Conservation (phyloP, 2,329 filamentous ascomycete genomes). For the Penicillium expansum region DNA sequence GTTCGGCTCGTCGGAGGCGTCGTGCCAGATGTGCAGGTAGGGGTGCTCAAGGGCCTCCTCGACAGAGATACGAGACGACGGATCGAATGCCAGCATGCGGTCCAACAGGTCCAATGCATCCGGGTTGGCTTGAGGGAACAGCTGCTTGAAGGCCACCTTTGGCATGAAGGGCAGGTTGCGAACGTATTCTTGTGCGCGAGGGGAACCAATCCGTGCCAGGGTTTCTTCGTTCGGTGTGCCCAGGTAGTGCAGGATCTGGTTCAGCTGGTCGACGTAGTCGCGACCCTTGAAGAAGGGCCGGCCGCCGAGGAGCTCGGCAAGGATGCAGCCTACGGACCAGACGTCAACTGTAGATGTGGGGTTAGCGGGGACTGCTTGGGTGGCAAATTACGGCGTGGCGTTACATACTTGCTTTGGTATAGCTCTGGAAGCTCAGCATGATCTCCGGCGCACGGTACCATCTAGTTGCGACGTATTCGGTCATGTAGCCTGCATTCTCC, state of each 20-base stretch:
- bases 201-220: constrained; percentile 86
- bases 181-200: constrained; percentile 95
- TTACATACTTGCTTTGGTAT: constrained; percentile 97
- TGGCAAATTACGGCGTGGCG: not conserved
- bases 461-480: constrained; percentile 95
- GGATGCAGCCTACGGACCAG: constrained; percentile 97
- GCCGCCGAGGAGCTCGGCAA: constrained; percentile 91
- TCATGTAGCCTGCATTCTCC: constrained; percentile 99
- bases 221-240: constrained; percentile 97
- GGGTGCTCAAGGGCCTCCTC: constrained; percentile 94
- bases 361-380: not conserved
- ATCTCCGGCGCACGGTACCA: constrained; percentile 99
- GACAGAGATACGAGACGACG: constrained; percentile 86
- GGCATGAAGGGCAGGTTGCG: constrained; percentile 93
- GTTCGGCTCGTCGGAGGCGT: constrained; percentile 89
- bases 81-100: constrained; percentile 96
- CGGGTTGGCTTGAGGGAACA: constrained; percentile 93
- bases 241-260: constrained; percentile 97
- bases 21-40: constrained; percentile 98
- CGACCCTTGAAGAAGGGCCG: constrained; percentile 99
- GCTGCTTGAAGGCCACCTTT: constrained; percentile 81
- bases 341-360: constrained; percentile 71
- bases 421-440: constrained; percentile 99
- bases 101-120: constrained; percentile 94
- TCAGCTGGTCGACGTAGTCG: constrained; percentile 98